Conservation (phyloP, 768 basidiomycete genomes). For the Termitomyces sp. region DNA sequence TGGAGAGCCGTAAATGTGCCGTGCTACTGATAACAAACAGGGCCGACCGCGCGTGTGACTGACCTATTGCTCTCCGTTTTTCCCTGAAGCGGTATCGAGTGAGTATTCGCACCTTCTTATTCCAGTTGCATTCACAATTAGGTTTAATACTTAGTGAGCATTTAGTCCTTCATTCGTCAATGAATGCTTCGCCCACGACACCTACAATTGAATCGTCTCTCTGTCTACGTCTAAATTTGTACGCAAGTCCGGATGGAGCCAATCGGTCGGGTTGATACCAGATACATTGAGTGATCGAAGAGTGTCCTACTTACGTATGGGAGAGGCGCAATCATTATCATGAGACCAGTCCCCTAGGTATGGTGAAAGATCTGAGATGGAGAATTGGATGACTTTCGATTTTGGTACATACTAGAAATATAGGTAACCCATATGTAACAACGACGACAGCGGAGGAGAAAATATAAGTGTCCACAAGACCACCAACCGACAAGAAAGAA, state of each 20-base stretch:
- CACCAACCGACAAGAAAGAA: not conserved
- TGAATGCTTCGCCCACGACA: not conserved
- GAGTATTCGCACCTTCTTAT: not conserved
- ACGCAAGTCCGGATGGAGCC: not conserved
- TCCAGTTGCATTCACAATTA: not conserved
- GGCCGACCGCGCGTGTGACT: not conserved
- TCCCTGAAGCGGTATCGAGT: not conserved
- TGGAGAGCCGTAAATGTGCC: not conserved
- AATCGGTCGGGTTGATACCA: not conserved
- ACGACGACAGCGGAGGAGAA: not conserved
- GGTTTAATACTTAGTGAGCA: not conserved
- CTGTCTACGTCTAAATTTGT: not conserved
- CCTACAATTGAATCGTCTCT: not conserved
- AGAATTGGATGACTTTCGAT: not conserved
- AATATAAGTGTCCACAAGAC: not conserved
- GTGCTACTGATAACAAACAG: not conserved
- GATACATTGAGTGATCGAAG: not conserved
- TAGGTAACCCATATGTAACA: slow-evolving; percentile 7
- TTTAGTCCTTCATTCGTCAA: not conserved
- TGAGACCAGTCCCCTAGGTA: not conserved
- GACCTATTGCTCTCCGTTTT: not conserved
- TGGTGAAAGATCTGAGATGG: not conserved
- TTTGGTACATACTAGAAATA: slow-evolving; percentile 8
- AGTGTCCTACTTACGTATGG: not conserved
- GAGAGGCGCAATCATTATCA: not conserved